Base-by-base conservation (phyloP, 306 rosid genomes). In the Pueraria montana region DNA sequence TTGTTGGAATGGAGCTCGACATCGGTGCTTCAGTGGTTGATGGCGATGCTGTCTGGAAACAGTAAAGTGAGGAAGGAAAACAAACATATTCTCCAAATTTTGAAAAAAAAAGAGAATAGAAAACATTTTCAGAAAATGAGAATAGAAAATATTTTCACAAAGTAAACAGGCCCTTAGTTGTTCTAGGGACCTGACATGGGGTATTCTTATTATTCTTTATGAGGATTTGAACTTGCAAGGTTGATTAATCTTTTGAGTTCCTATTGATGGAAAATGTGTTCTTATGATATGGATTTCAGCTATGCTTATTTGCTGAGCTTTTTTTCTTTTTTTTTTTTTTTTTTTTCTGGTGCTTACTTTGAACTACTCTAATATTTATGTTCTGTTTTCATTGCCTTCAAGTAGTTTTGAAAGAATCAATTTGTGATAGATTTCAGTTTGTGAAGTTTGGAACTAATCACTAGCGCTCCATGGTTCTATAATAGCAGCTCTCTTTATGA, bases 131-230 rank as follows among this genome's bases (percentile, higher is more conserved):
- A n/a, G n/a, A n/a, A n/a, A n/a, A n/a, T n/a, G n/a, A n/a, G n/a
- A n/a, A n/a, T n/a, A n/a, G n/a, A n/a, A n/a, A n/a, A n/a, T n/a
- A n/a, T n/a, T n/a, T n/a, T n/a, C n/a, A n/a, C n/a, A n/a, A n/a
- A n/a, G n/a, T n/a, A n/a, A n/a, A n/a, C n/a, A n/a, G 64, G 50
- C 8, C 67, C 78, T 86, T 65, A 72, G 62, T 68, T 38, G 24
- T 74, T 86, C 69, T 86, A 11, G 48, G 26, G 71, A 66, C 21
- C 74, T 74, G 11, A 74, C 42, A 8, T 42, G 77, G 84, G 79
- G 23, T 6, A n/a, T 67, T 38, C 18, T 56, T 73, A 1, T 72
- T 78, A 64, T 40, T 43, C 56, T 71, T 63, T 52, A 20, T 27
- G 66, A 74, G 21, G 61, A 52, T 82, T 55, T 83, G 64, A 38